A percentile compares a stretch with the other conserved stretches of the same genome.
Evolutionary conservation across 192 early-diverging fungal genomes (phyloP).

Genomic region (Dimargaris cristalligena): DNA sequence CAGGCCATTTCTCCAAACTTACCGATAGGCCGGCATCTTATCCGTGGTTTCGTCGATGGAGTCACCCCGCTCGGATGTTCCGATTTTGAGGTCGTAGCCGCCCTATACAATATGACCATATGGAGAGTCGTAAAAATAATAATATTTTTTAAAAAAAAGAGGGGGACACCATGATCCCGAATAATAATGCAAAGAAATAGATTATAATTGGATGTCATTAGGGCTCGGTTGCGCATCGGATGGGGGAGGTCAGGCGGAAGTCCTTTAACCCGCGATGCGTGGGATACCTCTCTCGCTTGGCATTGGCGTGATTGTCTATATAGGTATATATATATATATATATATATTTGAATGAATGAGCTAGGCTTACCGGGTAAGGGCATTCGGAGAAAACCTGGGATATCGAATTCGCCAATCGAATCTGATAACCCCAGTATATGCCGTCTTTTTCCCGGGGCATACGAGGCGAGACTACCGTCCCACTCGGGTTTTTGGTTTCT

Average conservation of each 20-base stretch:
- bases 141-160: not conserved
- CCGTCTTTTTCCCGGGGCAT: slow-evolving; percentile 38
- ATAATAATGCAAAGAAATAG: not conserved
- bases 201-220: not conserved
- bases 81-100: slow-evolving; percentile 49
- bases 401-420: slow-evolving; percentile 36
- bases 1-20: slow-evolving; percentile 13
- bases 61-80: slow-evolving; percentile 32
- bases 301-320: too few relatives aligned
- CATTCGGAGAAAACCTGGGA: slow-evolving; percentile 43
- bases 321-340: too few relatives aligned
- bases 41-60: slow-evolving; percentile 14
- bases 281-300: too few relatives aligned
- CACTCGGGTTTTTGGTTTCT: slow-evolving; percentile 24
- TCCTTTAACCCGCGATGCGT: too few relatives aligned
- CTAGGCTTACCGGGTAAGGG: slow-evolving; percentile 26
- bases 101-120: slow-evolving; percentile 15
- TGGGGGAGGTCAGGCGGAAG: too few relatives aligned
- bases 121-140: not conserved
- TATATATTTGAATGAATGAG: too few relatives aligned
- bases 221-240: not conserved
- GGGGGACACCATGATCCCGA: not conserved
- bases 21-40: slow-evolving; percentile 15
- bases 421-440: slow-evolving; percentile 52
- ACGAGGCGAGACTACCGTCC: slow-evolving; percentile 38